Conservation (phyloP, 805 yeast genomes). For the Yarrowia deformans region DNA sequence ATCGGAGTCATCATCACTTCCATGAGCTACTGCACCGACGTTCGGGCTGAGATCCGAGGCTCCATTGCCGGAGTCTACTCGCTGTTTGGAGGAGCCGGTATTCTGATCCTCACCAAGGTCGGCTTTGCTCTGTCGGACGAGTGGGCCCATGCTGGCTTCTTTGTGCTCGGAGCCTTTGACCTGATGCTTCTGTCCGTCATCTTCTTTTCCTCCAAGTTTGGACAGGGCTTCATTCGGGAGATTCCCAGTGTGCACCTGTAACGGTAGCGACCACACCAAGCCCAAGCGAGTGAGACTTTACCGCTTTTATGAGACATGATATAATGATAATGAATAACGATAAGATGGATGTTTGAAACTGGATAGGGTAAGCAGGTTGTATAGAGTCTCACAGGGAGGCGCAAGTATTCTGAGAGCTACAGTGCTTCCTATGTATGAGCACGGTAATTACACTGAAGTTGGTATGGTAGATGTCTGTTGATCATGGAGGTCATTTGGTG, state of each 20-base stretch:
- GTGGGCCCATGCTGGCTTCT: slow-evolving; percentile 67
- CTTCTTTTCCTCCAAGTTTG: slow-evolving; percentile 30
- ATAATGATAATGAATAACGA: slow-evolving; percentile 35
- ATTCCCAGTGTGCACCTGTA: slow-evolving; percentile 30
- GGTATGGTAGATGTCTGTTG: no score
- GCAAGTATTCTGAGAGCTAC: no score
- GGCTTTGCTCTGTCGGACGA: slow-evolving; percentile 69
- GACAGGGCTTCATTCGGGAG: slow-evolving; percentile 28
- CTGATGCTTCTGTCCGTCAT: slow-evolving; percentile 40
- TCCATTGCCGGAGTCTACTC: slow-evolving; percentile 72
- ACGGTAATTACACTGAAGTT: no score
- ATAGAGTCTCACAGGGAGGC: no score
- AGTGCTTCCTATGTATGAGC: no score
- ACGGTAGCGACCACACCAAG: background rate
- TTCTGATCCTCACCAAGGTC: slow-evolving; percentile 62
- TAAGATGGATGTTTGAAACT: background rate
- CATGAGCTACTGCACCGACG: slow-evolving; percentile 64
- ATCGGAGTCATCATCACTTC: slow-evolving; percentile 68
- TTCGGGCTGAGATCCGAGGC: slow-evolving; percentile 60
- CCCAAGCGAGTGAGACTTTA: background rate
- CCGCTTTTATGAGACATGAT: slow-evolving; percentile 19
- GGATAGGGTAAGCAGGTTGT: no score
- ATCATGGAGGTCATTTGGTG: no score
- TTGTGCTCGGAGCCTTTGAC: slow-evolving; percentile 58
- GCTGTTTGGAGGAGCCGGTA: slow-evolving; percentile 74